Conservation (phyloP, 169 alveolate species). For the Plasmodium vivax region DNA sequence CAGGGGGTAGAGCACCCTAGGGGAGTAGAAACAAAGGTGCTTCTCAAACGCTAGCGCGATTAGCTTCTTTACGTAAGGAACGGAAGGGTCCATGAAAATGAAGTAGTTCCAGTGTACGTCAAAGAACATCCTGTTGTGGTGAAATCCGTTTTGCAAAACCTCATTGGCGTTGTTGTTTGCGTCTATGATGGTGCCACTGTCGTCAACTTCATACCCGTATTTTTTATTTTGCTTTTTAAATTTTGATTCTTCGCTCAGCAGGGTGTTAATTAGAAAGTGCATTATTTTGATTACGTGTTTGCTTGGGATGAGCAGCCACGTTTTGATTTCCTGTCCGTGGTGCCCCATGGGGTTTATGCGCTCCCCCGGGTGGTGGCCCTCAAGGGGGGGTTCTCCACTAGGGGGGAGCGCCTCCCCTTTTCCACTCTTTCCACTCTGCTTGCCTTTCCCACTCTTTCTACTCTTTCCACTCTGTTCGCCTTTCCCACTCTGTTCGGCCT, state of each 20-base stretch:
- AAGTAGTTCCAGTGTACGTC: slow-evolving; percentile 41
- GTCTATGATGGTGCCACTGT: slow-evolving; percentile 9
- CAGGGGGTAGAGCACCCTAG: slow-evolving; percentile 52
- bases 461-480: background rate
- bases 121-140: slow-evolving; percentile 27
- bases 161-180: background rate
- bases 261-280: slow-evolving; percentile 35
- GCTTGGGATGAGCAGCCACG: slow-evolving; percentile 69
- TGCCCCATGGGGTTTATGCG: background rate
- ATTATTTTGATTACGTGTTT: slow-evolving; percentile 43
- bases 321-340: slow-evolving; percentile 42
- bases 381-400: background rate
- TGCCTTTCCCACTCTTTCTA: background rate
- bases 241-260: slow-evolving; percentile 27
- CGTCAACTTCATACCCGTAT: slow-evolving; percentile 43
- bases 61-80: slow-evolving; percentile 38
- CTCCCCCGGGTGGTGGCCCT: background rate
- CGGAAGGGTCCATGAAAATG: slow-evolving; percentile 47
- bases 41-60: slow-evolving; percentile 53
- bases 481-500: background rate
- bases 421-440: background rate
- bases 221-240: slow-evolving; percentile 33
- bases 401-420: background rate
- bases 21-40: slow-evolving; percentile 60
- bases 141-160: slow-evolving; percentile 32